Conservation (phyloP, 331 rosid genomes). For the Malus hybrid region DNA sequence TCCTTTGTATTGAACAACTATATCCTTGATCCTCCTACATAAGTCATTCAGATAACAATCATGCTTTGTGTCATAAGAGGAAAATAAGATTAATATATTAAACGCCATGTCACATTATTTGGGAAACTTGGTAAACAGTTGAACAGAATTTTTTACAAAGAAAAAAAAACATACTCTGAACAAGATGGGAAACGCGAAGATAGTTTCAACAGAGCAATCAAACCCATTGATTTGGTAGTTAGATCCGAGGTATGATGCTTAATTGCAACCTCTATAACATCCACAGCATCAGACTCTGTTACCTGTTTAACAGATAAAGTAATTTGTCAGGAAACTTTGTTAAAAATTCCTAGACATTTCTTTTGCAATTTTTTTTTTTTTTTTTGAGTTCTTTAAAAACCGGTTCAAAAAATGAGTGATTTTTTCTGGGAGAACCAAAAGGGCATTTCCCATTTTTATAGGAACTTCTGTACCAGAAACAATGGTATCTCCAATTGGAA, state of each 20-base stretch:
- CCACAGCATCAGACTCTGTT: slow-evolving; percentile 81
- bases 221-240: slow-evolving; percentile 83
- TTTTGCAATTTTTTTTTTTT: too few relatives aligned
- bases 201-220: slow-evolving; percentile 83
- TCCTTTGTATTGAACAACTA: slow-evolving; percentile 69
- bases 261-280: slow-evolving; percentile 60
- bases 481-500: background rate
- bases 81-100: background rate
- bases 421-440: too few relatives aligned
- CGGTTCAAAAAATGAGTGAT: too few relatives aligned
- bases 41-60: slow-evolving; percentile 17
- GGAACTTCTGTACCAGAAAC: too few relatives aligned
- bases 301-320: slow-evolving; percentile 47
- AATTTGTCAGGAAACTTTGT: background rate
- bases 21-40: slow-evolving; percentile 75
- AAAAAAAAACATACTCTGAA: slow-evolving; percentile 62
- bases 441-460: too few relatives aligned
- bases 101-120: background rate
- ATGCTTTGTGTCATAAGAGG: background rate
- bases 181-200: slow-evolving; percentile 93
- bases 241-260: slow-evolving; percentile 67
- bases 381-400: too few relatives aligned
- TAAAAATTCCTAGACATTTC: too few relatives aligned
- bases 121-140: background rate
- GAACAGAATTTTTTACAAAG: background rate